Conservation (phyloP, 2,329 filamentous ascomycete genomes). For the Orbilia brochopaga region DNA sequence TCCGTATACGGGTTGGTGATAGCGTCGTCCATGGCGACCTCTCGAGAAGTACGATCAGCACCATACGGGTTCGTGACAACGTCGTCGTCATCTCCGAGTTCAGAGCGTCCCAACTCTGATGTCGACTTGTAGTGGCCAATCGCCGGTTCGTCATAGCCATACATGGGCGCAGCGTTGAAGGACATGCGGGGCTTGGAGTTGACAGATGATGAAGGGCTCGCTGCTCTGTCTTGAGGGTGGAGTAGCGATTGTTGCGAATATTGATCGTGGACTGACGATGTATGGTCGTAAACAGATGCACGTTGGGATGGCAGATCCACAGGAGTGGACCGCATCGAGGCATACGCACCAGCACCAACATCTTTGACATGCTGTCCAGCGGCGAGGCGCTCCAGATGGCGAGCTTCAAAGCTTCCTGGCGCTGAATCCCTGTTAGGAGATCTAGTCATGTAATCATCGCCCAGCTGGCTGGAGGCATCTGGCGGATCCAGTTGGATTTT, state of each 20-base stretch:
- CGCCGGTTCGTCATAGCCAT: slow-evolving; percentile 75
- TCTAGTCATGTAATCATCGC: slow-evolving; percentile 22
- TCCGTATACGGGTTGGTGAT: slow-evolving; percentile 50
- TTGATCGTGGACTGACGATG: slow-evolving; percentile 54
- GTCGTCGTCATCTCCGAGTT: slow-evolving; percentile 65
- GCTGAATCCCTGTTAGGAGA: slow-evolving; percentile 35
- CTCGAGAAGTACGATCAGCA: slow-evolving; percentile 37
- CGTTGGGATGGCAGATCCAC: slow-evolving; percentile 53
- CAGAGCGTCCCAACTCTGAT: slow-evolving; percentile 59
- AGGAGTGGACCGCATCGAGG: slow-evolving; percentile 55
- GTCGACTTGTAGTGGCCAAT: slow-evolving; percentile 65
- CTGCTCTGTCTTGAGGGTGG: slow-evolving; percentile 63
- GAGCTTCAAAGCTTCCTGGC: slow-evolving; percentile 46
- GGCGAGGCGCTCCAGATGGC: slow-evolving; percentile 38
- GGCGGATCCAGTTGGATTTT: slow-evolving; percentile 42
- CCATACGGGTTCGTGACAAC: slow-evolving; percentile 81
- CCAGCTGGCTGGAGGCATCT: slow-evolving; percentile 34
- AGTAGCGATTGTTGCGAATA: slow-evolving; percentile 58
- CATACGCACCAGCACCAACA: slow-evolving; percentile 54
- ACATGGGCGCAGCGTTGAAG: slow-evolving; percentile 72
- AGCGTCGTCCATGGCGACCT: slow-evolving; percentile 54
- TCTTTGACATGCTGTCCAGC: slow-evolving; percentile 53
- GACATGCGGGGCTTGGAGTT: slow-evolving; percentile 66
- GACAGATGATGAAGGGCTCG: slow-evolving; percentile 58
- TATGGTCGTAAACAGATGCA: slow-evolving; percentile 54